These are phyloP conservation scores for Phyllosticta citriasiana DNA, from an alignment of 2,329 filamentous ascomycete genomes.

Conservation along the genomic window DNA sequence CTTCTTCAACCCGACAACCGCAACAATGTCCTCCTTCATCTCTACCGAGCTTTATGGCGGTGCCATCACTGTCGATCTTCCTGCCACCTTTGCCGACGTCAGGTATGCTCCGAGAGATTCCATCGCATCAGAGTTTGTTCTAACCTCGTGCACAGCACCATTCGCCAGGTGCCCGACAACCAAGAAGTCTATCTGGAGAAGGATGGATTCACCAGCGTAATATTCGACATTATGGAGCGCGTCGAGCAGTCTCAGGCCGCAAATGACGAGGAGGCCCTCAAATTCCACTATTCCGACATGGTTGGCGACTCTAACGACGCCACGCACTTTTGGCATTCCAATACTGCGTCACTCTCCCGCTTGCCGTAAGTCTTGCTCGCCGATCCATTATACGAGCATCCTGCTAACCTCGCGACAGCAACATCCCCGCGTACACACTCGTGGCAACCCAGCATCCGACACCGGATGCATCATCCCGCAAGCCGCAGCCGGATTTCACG, in stretches of 20 bases:
- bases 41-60: slow-evolving; percentile 60
- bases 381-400: too few species aligned
- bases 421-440: slow-evolving; percentile 55
- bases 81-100: slow-evolving; percentile 59
- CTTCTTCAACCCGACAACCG: neutral
- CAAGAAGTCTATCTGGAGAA: slow-evolving; percentile 88
- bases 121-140: neutral
- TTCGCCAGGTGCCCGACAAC: slow-evolving; percentile 71
- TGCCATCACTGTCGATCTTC: slow-evolving; percentile 59
- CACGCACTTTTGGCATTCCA: slow-evolving; percentile 25
- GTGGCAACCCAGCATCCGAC: slow-evolving; percentile 48
- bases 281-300: slow-evolving; percentile 41
- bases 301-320: slow-evolving; percentile 26
- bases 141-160: slow-evolving; percentile 40
- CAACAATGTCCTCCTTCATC: slow-evolving; percentile 43
- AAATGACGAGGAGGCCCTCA: slow-evolving; percentile 56
- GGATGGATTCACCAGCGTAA: slow-evolving; percentile 74
- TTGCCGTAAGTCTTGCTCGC: slow-evolving; percentile 25
- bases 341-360: slow-evolving; percentile 21
- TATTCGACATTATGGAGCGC: slow-evolving; percentile 82
- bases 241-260: slow-evolving; percentile 51
- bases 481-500: slow-evolving; percentile 46
- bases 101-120: slow-evolving; percentile 43
- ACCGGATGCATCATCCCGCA: slow-evolving; percentile 11
- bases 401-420: slow-evolving; percentile 14